A percentile compares a stretch with the other conserved stretches of the same genome.
These are phyloP conservation scores for Encephalitozoon intestinalis DNA, from an alignment of 371 early-diverging fungal species.

Conservation along the genomic window DNA sequence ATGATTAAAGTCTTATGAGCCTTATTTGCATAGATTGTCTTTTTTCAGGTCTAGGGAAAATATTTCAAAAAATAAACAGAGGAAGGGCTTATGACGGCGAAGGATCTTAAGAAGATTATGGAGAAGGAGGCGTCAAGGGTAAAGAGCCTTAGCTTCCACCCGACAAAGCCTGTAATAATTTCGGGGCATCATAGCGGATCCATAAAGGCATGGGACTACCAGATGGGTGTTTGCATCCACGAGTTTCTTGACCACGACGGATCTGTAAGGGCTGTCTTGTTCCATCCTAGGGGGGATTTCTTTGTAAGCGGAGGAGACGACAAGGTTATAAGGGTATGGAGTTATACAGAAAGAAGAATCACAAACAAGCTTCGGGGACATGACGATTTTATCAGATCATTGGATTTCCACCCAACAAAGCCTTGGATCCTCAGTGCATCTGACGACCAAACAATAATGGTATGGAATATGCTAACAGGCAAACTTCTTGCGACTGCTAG, in stretches of 20 bases:
- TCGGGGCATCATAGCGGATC: slow-evolving; percentile 91
- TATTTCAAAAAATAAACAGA: slow-evolving; percentile 24
- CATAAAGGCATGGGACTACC: slow-evolving; percentile 93
- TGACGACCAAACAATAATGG: slow-evolving; percentile 95
- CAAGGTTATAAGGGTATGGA: slow-evolving; percentile 97
- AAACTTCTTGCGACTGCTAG: slow-evolving; percentile 86
- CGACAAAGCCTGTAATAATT: slow-evolving; percentile 88
- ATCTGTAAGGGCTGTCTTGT: slow-evolving; percentile 87
- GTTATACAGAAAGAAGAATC: slow-evolving; percentile 85
- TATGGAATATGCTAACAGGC: slow-evolving; percentile 99
- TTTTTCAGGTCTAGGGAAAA: neutral
- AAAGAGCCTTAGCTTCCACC: slow-evolving; percentile 90
- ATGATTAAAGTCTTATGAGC: neutral
- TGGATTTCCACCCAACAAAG: slow-evolving; percentile 89
- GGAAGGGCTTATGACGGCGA: slow-evolving; percentile 19
- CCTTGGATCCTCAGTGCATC: slow-evolving; percentile 93
- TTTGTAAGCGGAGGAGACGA: slow-evolving; percentile 98
- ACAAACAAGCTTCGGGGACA: slow-evolving; percentile 88
- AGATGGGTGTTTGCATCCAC: slow-evolving; percentile 74
- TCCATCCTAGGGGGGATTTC: slow-evolving; percentile 88
- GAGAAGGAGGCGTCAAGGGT: slow-evolving; percentile 64
- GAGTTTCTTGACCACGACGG: slow-evolving; percentile 95
- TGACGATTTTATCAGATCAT: slow-evolving; percentile 90
- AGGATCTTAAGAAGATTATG: slow-evolving; percentile 10
- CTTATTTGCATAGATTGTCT: neutral